Evolutionary conservation across 768 basidiomycete species (phyloP).

Genomic region (Rickenella mellea): DNA sequence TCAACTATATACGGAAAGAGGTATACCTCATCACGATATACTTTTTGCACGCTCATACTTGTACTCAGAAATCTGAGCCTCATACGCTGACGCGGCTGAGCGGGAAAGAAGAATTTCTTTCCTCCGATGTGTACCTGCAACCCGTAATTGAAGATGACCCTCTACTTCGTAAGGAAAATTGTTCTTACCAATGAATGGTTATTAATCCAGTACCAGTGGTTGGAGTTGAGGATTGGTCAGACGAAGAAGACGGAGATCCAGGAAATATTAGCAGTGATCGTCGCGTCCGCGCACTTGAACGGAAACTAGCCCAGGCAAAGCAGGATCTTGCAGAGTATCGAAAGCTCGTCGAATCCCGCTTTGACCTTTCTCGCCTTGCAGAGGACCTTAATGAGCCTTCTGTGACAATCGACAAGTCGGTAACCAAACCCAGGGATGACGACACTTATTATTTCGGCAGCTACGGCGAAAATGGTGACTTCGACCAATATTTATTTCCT

Average conservation of each 20-base stretch:
- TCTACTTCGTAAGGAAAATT: constrained; percentile 62
- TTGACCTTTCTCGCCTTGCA: constrained; percentile 36
- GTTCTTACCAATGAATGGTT: not conserved
- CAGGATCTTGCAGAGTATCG: constrained; percentile 58
- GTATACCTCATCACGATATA: constrained; percentile 24
- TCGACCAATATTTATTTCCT: not conserved
- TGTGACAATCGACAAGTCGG: constrained; percentile 14
- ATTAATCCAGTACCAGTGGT: constrained; percentile 34
- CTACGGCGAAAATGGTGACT: constrained; percentile 77
- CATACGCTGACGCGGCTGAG: constrained; percentile 35
- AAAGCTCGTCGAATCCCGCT: constrained; percentile 39
- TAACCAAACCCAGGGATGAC: constrained; percentile 53
- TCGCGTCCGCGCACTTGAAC: constrained; percentile 52
- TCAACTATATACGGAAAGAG: constrained; percentile 81
- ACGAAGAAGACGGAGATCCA: constrained; percentile 15
- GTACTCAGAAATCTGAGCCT: constrained; percentile 42
- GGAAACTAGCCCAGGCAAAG: constrained; percentile 48
- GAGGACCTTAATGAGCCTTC: constrained; percentile 31
- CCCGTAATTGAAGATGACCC: constrained; percentile 84
- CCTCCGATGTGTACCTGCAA: constrained; percentile 70
- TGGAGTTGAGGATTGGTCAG: constrained; percentile 62
- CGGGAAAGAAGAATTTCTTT: constrained; percentile 53
- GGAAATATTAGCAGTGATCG: constrained; percentile 24
- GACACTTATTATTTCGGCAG: constrained; percentile 92
- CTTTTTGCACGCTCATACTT: constrained; percentile 1